Percentiles rank a stretch among this genome's conserved stretches.
Evolutionary conservation across 139 green algal species (phyloP).

Genomic region (Chlorella sp.): DNA sequence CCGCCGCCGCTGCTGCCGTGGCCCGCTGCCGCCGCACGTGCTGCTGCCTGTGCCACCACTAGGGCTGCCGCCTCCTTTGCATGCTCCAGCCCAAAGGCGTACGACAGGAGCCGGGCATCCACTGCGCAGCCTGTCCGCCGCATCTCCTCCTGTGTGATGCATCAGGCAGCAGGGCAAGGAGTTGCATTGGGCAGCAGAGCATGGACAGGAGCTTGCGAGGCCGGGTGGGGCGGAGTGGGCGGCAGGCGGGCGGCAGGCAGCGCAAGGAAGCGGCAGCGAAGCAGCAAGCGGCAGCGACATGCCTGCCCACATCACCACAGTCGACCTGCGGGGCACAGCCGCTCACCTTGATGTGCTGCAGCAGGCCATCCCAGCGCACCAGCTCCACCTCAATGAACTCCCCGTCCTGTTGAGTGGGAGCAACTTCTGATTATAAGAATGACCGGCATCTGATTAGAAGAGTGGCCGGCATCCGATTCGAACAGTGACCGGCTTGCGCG

Average conservation of each 20-base stretch:
- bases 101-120: conserved; percentile 61
- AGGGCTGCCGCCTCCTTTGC: background rate
- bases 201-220: background rate
- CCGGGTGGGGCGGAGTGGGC: too few relatives aligned
- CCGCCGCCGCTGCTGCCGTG: background rate
- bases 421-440: background rate
- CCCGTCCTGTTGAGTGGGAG: conserved; percentile 47
- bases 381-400: conserved; percentile 68
- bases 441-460: too few relatives aligned
- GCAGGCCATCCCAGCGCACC: conserved; percentile 51
- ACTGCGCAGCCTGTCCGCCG: conserved; percentile 54
- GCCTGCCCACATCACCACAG: too few relatives aligned
- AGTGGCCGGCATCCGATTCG: too few relatives aligned
- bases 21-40: background rate
- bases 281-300: too few relatives aligned
- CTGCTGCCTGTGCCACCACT: background rate
- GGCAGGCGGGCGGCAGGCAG: too few relatives aligned
- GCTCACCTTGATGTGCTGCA: conserved; percentile 40
- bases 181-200: too few relatives aligned
- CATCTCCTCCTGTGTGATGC: conserved; percentile 44
- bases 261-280: too few relatives aligned
- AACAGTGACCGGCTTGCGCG: too few relatives aligned
- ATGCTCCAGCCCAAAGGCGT: conserved; percentile 58
- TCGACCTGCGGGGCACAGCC: too few relatives aligned
- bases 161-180: background rate